phyloP scores from a whole-genome alignment of 2,329 filamentous ascomycete species.

The Leptographium galeiforme region DNA sequence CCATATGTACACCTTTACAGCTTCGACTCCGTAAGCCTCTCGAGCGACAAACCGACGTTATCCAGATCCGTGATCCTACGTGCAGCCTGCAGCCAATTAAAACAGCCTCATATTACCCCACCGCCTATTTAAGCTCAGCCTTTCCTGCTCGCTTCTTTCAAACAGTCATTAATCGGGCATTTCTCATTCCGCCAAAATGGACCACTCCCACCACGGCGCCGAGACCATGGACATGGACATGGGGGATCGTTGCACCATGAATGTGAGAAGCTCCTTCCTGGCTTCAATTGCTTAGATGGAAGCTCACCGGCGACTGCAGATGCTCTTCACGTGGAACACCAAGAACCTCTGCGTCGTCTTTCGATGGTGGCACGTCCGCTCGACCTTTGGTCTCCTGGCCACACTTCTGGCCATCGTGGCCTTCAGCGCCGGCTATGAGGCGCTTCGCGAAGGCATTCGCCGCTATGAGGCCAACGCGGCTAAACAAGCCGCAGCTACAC shows the following conservation, averaged over 20 bases:
- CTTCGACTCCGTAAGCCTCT: no score
- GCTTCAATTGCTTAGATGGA: background rate
- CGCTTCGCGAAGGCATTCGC: constrained; percentile 61
- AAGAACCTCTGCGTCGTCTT: constrained; percentile 94
- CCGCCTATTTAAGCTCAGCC: no score
- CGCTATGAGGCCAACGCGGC: constrained; percentile 55
- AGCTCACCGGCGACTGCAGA: constrained; percentile 38
- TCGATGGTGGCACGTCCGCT: constrained; percentile 73
- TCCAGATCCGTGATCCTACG: no score
- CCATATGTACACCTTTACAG: no score
- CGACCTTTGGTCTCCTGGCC: constrained; percentile 59
- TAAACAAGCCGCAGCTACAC: constrained; percentile 31
- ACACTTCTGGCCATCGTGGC: constrained; percentile 73
- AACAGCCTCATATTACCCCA: constrained; percentile 6
- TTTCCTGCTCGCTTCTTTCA: no score
- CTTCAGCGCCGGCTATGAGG: constrained; percentile 87
- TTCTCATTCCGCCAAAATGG: constrained; percentile 19
- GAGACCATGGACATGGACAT: constrained; percentile 44
- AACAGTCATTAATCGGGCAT: background rate
- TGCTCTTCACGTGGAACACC: constrained; percentile 97
- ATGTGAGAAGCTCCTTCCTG: constrained; percentile 39
- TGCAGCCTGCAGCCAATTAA: constrained; percentile 3
- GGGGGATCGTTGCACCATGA: constrained; percentile 73
- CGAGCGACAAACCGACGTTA: no score
- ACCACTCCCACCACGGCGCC: constrained; percentile 34